phyloP scores from a whole-genome alignment of 2,329 filamentous ascomycete species.

The Alternaria sp. region DNA sequence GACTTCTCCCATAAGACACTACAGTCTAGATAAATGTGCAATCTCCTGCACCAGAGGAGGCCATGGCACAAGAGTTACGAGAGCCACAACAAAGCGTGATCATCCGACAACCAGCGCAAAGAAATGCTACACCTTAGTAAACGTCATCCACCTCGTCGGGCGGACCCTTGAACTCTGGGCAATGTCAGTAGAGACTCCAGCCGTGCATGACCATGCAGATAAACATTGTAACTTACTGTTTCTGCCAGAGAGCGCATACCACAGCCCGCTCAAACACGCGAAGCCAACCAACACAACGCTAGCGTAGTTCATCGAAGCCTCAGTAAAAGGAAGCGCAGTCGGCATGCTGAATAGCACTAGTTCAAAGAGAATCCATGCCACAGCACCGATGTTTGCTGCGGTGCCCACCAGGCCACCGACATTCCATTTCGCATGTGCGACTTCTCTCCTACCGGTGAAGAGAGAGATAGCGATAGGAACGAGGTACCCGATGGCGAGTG shows the following conservation, averaged over 20 bases:
- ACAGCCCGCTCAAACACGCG: constrained; percentile 1
- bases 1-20: not conserved
- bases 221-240: not conserved
- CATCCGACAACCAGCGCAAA: not conserved
- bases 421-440: not conserved
- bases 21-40: not conserved
- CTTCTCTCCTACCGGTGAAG: not conserved
- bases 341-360: not conserved
- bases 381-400: not conserved
- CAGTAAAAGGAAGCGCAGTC: constrained; percentile 20
- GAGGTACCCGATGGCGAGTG: not conserved
- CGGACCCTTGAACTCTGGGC: not conserved
- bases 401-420: not conserved
- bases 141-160: not conserved
- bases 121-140: not conserved
- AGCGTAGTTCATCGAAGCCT: constrained; percentile 63
- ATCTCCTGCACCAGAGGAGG: not conserved
- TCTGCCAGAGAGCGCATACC: constrained; percentile 4
- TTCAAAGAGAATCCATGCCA: not conserved
- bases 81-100: not conserved
- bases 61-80: not conserved
- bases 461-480: not conserved
- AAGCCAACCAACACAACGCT: constrained; percentile 63
- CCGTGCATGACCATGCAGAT: not conserved
- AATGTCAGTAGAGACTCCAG: not conserved